Percentiles rank a stretch among this genome's conserved stretches.
Conservation (phyloP, 768 basidiomycete genomes). For the Tulasnella sp. region DNA sequence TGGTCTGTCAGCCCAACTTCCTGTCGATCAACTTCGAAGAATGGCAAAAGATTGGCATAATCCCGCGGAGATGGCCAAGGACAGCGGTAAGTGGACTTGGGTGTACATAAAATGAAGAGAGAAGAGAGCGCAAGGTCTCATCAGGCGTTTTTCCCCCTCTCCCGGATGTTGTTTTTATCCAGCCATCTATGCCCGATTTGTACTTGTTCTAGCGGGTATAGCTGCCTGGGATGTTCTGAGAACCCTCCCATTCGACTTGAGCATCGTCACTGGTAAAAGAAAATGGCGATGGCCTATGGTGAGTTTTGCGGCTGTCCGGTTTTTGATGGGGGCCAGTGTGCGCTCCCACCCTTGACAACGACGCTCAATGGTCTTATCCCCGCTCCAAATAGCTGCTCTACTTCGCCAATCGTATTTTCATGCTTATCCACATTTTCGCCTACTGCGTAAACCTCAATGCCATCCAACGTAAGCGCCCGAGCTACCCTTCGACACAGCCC, state of each 20-base stretch:
- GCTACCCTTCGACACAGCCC: too few relatives aligned
- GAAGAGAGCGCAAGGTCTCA: neutral
- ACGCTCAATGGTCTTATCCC: neutral
- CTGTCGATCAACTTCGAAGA: neutral
- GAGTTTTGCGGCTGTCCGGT: neutral
- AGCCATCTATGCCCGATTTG: conserved; percentile 23
- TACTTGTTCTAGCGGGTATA: conserved; percentile 20
- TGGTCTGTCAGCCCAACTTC: neutral
- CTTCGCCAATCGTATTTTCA: conserved; percentile 15
- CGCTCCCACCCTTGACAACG: neutral
- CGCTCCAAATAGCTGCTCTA: conserved; percentile 7
- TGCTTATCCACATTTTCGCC: conserved; percentile 23
- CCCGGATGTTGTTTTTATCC: neutral
- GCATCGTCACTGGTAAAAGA: conserved; percentile 18
- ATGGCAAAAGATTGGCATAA: conserved; percentile 19
- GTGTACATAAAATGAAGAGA: neutral
- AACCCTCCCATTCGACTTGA: conserved; percentile 24
- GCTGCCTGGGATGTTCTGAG: conserved; percentile 24
- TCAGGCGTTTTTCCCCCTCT: neutral
- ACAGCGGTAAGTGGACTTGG: neutral
- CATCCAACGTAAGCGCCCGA: neutral
- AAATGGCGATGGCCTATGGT: conserved; percentile 26
- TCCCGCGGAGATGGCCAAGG: conserved; percentile 20
- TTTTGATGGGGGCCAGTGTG: neutral
- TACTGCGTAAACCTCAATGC: conserved; percentile 22